A percentile compares a stretch with the other conserved stretches of the same genome.
These are phyloP conservation scores for Phytophthora ohioensis DNA, from an alignment of 352 stramenopile genomes.

Conservation along the genomic window DNA sequence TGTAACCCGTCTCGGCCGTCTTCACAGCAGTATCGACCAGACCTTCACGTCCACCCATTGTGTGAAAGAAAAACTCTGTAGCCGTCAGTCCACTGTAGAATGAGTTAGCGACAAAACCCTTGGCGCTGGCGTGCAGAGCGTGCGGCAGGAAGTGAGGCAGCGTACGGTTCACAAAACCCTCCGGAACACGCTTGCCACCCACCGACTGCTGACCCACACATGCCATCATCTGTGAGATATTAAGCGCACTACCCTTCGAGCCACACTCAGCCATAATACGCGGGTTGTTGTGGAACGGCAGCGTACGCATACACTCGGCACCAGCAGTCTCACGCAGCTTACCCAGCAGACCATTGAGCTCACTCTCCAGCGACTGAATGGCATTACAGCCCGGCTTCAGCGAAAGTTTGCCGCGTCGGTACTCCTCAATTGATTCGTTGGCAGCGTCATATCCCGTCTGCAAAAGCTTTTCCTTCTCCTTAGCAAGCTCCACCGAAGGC, in stretches of 20 bases:
- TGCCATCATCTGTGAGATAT: conserved; percentile 99
- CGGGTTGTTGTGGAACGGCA: conserved; percentile 97
- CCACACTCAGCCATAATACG: conserved; percentile 99
- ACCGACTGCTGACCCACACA: conserved; percentile 99
- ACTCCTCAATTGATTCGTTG: conserved; percentile 94
- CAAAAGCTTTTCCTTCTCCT: conserved; percentile 96
- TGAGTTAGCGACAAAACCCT: conserved; percentile 99
- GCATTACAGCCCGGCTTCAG: conserved; percentile 97
- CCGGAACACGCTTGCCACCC: conserved; percentile 97
- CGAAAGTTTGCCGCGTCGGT: conserved; percentile 93
- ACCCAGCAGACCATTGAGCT: conserved; percentile 98
- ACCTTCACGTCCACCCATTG: conserved; percentile 99
- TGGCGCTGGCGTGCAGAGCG: conserved; percentile 95
- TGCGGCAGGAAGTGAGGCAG: conserved; percentile 97
- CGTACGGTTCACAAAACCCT: conserved; percentile 99
- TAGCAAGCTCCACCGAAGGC: conserved; percentile 93
- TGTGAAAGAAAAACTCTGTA: conserved; percentile 99
- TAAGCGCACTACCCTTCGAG: conserved; percentile 98
- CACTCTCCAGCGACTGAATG: conserved; percentile 98
- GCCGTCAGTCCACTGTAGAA: conserved; percentile 99
- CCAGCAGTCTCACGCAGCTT: conserved; percentile 98
- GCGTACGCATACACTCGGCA: conserved; percentile 97
- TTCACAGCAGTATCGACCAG: conserved; percentile 99
- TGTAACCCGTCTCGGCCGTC: conserved; percentile 99
- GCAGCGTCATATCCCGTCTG: conserved; percentile 87